These are phyloP conservation scores for Exophiala calicioides DNA, from an alignment of 2,329 filamentous ascomycete genomes.

Conservation along the genomic window DNA sequence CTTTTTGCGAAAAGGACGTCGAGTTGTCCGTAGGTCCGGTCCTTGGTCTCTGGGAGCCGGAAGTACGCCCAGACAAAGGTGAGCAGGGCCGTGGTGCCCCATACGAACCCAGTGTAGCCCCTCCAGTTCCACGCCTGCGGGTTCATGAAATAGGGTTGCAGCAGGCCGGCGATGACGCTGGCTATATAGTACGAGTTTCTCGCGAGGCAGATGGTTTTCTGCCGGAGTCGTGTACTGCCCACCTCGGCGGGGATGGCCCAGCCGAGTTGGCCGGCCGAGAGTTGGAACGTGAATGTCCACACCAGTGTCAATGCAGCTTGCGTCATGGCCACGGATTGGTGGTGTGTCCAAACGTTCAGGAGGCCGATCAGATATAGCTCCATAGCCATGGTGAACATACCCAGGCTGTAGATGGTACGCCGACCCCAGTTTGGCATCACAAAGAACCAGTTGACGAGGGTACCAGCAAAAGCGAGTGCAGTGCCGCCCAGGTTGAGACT, in stretches of 20 bases:
- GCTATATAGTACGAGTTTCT: slow-evolving; percentile 52
- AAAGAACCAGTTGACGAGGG: slow-evolving; percentile 52
- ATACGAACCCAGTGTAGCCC: slow-evolving; percentile 45
- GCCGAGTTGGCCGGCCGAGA: slow-evolving; percentile 55
- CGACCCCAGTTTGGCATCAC: slow-evolving; percentile 41
- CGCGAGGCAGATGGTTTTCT: slow-evolving; percentile 57
- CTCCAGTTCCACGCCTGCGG: slow-evolving; percentile 40
- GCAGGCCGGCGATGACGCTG: slow-evolving; percentile 47
- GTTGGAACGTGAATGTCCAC: slow-evolving; percentile 57
- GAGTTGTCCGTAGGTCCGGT: slow-evolving; percentile 36
- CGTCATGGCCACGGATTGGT: slow-evolving; percentile 35
- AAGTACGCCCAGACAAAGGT: slow-evolving; percentile 36
- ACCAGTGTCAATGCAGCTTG: slow-evolving; percentile 51
- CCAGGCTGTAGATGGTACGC: slow-evolving; percentile 42
- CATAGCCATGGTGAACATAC: slow-evolving; percentile 34
- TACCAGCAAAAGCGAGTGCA: slow-evolving; percentile 58
- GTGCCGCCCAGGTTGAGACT: slow-evolving; percentile 56
- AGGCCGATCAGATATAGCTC: slow-evolving; percentile 36
- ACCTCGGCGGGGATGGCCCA: slow-evolving; percentile 56
- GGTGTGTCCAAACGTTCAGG: slow-evolving; percentile 31
- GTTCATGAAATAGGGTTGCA: slow-evolving; percentile 39
- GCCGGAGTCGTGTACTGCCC: slow-evolving; percentile 54
- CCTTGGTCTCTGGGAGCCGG: slow-evolving; percentile 37
- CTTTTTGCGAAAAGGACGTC: slow-evolving; percentile 26
- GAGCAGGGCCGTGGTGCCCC: slow-evolving; percentile 36